phyloP scores from a whole-genome alignment of 169 alveolate species.

The Cryptosporidium viatorum region DNA sequence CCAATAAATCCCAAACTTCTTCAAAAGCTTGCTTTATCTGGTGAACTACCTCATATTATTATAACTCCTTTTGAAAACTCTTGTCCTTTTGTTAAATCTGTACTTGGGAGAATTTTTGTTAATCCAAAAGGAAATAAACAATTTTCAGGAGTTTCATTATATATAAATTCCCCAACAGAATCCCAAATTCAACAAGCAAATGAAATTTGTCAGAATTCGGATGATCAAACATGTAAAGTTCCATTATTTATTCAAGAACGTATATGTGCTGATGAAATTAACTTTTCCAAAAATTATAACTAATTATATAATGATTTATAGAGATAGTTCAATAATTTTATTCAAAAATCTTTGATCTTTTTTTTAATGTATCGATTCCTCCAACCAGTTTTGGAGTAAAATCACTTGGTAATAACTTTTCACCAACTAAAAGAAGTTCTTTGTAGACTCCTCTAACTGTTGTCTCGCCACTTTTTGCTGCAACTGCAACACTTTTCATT shows the following conservation, averaged over 20 bases:
- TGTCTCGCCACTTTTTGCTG: conserved; percentile 75
- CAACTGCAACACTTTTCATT: conserved; percentile 71
- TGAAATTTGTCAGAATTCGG: not conserved
- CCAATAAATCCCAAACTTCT: conserved; percentile 61
- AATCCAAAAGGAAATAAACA: conserved; percentile 39
- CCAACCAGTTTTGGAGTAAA: conserved; percentile 57
- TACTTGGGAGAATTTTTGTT: conserved; percentile 47
- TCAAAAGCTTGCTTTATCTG: conserved; percentile 18
- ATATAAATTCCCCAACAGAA: conserved; percentile 47
- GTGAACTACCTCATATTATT: conserved; percentile 55
- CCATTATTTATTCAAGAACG: conserved; percentile 40
- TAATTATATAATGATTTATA: too few relatives aligned
- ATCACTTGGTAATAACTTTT: conserved; percentile 56
- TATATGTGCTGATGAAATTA: conserved; percentile 44
- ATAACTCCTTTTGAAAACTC: conserved; percentile 2
- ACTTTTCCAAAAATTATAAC: not conserved
- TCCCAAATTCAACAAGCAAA: conserved; percentile 17
- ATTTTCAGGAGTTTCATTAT: conserved; percentile 28
- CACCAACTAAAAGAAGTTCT: conserved; percentile 54
- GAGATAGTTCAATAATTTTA: not conserved
- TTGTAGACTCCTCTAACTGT: conserved; percentile 70
- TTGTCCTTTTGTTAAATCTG: conserved; percentile 49
- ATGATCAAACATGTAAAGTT: conserved; percentile 10
- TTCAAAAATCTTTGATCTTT: conserved; percentile 55
- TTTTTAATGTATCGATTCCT: conserved; percentile 66